Evolutionary conservation across 1,284 basidiomycete genomes (phyloP).

Genomic region (Peniophora sp.): DNA sequence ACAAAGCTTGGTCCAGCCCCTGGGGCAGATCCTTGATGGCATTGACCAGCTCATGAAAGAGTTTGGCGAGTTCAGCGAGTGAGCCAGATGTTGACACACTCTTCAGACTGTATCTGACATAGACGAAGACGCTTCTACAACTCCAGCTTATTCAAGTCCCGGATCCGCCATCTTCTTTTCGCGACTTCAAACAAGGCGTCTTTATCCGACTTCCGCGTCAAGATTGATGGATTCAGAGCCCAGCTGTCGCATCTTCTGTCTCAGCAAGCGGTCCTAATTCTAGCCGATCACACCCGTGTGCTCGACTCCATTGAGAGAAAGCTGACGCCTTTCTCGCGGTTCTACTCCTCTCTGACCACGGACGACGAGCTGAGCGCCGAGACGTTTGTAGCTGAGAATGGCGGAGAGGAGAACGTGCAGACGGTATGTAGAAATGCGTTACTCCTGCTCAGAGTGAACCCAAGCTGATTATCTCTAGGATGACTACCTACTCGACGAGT

Average conservation of each 20-base stretch:
- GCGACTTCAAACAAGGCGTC: slow-evolving; percentile 6
- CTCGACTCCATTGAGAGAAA: slow-evolving; percentile 6
- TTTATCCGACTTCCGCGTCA: slow-evolving; percentile 6
- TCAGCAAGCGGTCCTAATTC: slow-evolving; percentile 8
- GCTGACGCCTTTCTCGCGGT: slow-evolving; percentile 1
- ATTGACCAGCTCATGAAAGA: slow-evolving; percentile 9
- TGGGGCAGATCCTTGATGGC: slow-evolving; percentile 3
- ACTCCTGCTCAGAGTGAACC: background rate
- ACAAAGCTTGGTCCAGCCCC: slow-evolving; percentile 4
- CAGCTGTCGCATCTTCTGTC: slow-evolving; percentile 7
- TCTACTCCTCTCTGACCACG: slow-evolving; percentile 1
- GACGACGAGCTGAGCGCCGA: slow-evolving; percentile 4
- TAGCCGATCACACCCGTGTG: slow-evolving; percentile 3
- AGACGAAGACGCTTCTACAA: slow-evolving; percentile 8
- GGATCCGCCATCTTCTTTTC: slow-evolving; percentile 10
- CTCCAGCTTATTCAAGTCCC: slow-evolving; percentile 6
- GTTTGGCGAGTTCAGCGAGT: slow-evolving; percentile 13
- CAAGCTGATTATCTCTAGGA: slow-evolving; percentile 3
- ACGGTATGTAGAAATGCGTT: slow-evolving; percentile 12
- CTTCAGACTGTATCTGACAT: background rate
- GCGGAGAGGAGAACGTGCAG: slow-evolving; percentile 6
- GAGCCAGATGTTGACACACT: background rate
- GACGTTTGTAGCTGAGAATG: slow-evolving; percentile 2
- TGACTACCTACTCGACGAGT: slow-evolving; percentile 5
- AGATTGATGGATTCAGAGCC: slow-evolving; percentile 4